Evolutionary conservation across 441 rosid species (phyloP).

Genomic region (Adansonia gregorii): DNA sequence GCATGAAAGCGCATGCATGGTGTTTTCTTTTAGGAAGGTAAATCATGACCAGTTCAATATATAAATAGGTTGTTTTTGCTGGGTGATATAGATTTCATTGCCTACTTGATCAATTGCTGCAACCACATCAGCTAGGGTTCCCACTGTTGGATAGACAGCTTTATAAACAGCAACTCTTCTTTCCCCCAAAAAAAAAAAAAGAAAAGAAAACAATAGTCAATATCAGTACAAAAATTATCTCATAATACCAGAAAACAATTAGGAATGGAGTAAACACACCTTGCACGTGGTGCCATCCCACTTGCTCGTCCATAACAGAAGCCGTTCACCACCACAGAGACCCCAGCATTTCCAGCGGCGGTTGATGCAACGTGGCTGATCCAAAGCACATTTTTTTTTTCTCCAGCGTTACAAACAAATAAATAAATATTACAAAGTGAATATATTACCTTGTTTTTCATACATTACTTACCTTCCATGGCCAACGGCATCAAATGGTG

Average conservation of each 20-base stretch:
- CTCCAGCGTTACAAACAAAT: not conserved
- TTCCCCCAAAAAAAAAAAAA: not conserved
- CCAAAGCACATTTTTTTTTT: conserved; percentile 8
- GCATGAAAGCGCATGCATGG: not conserved
- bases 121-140: conserved; percentile 63
- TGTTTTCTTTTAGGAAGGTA: not conserved
- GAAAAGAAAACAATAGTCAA: not conserved
- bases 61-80: not conserved
- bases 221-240: not conserved
- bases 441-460: not conserved
- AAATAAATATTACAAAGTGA: not conserved
- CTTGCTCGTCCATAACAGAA: conserved; percentile 61
- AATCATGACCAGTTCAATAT: not conserved
- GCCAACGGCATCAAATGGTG: conserved; percentile 82
- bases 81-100: not conserved
- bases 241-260: not conserved
- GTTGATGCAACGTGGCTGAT: conserved; percentile 69
- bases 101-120: conserved; percentile 77
- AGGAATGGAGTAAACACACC: conserved; percentile 39
- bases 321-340: conserved; percentile 61
- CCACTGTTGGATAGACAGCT: conserved; percentile 59
- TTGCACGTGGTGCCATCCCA: conserved; percentile 74
- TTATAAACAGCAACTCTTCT: conserved; percentile 67
- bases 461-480: conserved; percentile 83
- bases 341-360: conserved; percentile 66